A percentile compares a stretch with the other conserved stretches of the same genome.
These are phyloP conservation scores for Leccinum subfulvum DNA, from an alignment of 1,284 basidiomycete genomes.

Conservation along the genomic window DNA sequence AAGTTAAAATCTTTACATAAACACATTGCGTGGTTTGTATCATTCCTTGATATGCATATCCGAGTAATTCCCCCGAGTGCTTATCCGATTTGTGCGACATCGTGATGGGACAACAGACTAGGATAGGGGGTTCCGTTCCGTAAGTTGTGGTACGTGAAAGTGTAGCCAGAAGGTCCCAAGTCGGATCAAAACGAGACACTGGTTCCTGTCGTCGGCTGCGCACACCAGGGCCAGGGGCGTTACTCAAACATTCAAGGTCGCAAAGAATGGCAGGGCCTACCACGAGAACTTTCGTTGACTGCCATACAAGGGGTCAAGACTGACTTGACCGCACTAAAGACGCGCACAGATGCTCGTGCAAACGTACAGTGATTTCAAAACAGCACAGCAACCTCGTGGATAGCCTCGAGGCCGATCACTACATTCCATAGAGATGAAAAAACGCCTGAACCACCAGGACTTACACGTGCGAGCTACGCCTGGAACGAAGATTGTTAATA, in stretches of 20 bases:
- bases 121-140: conserved; percentile 12
- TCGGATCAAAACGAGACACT: conserved; percentile 11
- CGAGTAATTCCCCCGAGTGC: not conserved
- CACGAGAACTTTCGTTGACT: not conserved
- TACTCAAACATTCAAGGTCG: not conserved
- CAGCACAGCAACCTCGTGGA: conserved; percentile 13
- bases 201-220: not conserved
- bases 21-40: not conserved
- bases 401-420: conserved; percentile 15
- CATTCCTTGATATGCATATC: not conserved
- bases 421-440: not conserved
- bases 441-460: conserved; percentile 5
- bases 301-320: not conserved
- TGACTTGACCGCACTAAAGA: not conserved
- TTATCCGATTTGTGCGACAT: not conserved
- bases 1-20: not conserved
- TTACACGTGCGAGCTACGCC: not conserved
- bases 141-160: not conserved
- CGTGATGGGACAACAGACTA: not conserved
- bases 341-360: not conserved
- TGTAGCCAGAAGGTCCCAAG: conserved; percentile 2
- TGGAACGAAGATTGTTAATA: no score
- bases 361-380: not conserved
- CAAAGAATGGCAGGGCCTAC: not conserved
- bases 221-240: not conserved